phyloP scores from a whole-genome alignment of 495 filamentous ascomycete genomes.

The Hyaloscypha bicolor region DNA sequence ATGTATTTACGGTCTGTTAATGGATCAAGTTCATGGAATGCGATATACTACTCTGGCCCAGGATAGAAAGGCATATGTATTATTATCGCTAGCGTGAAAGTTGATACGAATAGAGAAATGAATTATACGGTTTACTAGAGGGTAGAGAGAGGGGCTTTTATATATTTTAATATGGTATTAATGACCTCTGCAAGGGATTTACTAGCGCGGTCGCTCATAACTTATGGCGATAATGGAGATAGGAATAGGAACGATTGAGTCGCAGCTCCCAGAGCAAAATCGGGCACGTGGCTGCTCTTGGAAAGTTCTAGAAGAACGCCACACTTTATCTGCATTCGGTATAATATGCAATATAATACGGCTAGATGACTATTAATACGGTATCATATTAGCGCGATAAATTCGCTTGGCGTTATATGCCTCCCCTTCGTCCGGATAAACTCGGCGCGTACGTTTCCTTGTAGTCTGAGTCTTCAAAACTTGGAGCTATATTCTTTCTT shows the following conservation, averaged over 20 bases:
- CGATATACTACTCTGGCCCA: constrained; percentile 8
- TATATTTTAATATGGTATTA: constrained; percentile 16
- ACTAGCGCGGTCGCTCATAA: constrained; percentile 20
- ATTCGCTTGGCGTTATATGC: constrained; percentile 13
- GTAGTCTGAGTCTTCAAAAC: constrained; percentile 7
- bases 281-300: constrained; percentile 17
- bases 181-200: constrained; percentile 6
- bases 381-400: constrained; percentile 9
- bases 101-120: too few species aligned
- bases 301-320: constrained; percentile 25
- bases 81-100: too few species aligned
- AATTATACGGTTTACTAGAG: too few species aligned
- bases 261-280: neutral
- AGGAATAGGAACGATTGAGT: constrained; percentile 12
- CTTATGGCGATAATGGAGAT: constrained; percentile 14
- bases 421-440: constrained; percentile 13
- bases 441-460: constrained; percentile 4
- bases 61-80: constrained; percentile 8
- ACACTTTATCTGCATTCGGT: constrained; percentile 15
- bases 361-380: constrained; percentile 13
- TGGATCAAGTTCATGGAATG: constrained; percentile 20
- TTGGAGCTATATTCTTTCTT: constrained; percentile 8
- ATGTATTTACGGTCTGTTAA: constrained; percentile 12
- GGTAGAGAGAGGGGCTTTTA: constrained; percentile 9
- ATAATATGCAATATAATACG: constrained; percentile 21